Conservation (phyloP, 2,329 filamentous ascomycete genomes). For the Curvularia spicifera region DNA sequence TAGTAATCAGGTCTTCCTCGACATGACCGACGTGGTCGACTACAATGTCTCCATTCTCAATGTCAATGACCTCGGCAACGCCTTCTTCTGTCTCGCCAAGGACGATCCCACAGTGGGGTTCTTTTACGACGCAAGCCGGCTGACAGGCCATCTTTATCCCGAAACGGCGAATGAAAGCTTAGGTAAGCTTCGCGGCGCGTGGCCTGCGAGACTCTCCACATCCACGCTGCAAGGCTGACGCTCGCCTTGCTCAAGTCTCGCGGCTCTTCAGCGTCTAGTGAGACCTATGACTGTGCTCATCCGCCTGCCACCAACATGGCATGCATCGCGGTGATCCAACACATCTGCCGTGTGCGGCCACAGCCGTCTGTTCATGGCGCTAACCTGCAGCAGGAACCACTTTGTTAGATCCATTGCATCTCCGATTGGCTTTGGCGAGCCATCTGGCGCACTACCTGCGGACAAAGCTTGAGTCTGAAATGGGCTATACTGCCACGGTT, state of each 20-base stretch:
- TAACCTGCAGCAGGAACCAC: slow-evolving; percentile 29
- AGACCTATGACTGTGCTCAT: slow-evolving; percentile 1
- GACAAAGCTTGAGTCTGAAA: slow-evolving; percentile 72
- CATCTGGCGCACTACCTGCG: slow-evolving; percentile 81
- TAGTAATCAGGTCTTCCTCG: slow-evolving; percentile 65
- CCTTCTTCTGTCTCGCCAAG: slow-evolving; percentile 80
- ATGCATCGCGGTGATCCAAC: not conserved
- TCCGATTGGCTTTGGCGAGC: slow-evolving; percentile 76
- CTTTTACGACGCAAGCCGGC: slow-evolving; percentile 70
- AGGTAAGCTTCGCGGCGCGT: slow-evolving; percentile 28
- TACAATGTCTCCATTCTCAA: slow-evolving; percentile 81
- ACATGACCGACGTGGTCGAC: slow-evolving; percentile 84
- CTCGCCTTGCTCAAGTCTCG: slow-evolving; percentile 6
- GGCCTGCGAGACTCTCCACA: not conserved
- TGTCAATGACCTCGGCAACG: slow-evolving; percentile 64
- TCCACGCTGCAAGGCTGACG: slow-evolving; percentile 10
- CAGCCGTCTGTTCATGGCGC: slow-evolving; percentile 7
- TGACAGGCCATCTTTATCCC: slow-evolving; percentile 70
- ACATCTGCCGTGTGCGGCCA: not conserved
- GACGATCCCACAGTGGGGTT: slow-evolving; percentile 83
- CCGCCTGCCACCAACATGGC: slow-evolving; percentile 7
- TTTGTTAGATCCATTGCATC: slow-evolving; percentile 49
- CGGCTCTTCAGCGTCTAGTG: slow-evolving; percentile 6
- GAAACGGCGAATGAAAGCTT: slow-evolving; percentile 19
- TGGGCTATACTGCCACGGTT: slow-evolving; percentile 85